Evolutionary conservation across 345 rosid species (phyloP), one percentile per base, ranked within the genome.

Genomic region (sweet orange (Citrus sinensis)): DNA sequence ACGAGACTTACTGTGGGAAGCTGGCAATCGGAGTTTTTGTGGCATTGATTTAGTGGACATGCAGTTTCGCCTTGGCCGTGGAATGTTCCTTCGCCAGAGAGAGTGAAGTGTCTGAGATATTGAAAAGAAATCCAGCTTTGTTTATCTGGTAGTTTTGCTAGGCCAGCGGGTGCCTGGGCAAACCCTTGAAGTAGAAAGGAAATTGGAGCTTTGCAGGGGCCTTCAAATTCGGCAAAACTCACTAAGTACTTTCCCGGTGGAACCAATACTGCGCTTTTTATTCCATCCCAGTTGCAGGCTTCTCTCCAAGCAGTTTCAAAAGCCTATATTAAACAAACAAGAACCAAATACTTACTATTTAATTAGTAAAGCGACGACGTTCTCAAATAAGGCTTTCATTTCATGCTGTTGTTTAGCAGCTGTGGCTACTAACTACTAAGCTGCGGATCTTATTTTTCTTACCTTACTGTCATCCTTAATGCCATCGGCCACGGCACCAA

Each of bases 191-290:
- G 59, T 10, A 73, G 17, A 39, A 67, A 37, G 16, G 6, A 5
- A 39, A 39, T 22, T 67, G 29, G 9, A 4, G 27, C 54, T 20
- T 22, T n/a, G 75, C 86, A 83, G 4, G 86, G 88, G 3, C 88
- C 86, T 29, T 29, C 0, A 19, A 86, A 9, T 10, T 1, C 8
- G 42, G 75, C 35, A 5, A 14, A 69, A 1, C 79, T 78, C 5
- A 64, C 14, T 2, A 20, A 9, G 62, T 27, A 86, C 1, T 3
- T 75, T 16, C 85, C 82, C 34, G 55, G 55, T 49, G 55, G 55
- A 14, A 14, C 54, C 54, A 49, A 49, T 49, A 4, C 55, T 14
- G 19, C 4, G 55, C 8, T 4, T 49, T 49, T 0, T 40, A 40
- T 40, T 11, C 55, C 55, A 49, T 49, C 5, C 55, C 55, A 49